These are phyloP conservation scores for Cyathus striatus DNA, from an alignment of 768 basidiomycete genomes.

Conservation along the genomic window DNA sequence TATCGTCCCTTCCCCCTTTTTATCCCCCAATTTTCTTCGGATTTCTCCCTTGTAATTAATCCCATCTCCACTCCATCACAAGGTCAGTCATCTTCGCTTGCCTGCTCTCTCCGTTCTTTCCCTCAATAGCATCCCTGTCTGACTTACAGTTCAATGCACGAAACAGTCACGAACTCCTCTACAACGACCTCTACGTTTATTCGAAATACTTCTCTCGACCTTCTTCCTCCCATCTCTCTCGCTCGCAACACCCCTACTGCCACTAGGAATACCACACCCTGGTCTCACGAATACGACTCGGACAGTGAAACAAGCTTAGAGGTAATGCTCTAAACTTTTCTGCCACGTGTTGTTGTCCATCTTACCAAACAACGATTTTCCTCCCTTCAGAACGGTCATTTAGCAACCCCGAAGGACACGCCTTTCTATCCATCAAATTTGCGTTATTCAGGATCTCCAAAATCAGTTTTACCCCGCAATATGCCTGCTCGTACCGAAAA, in stretches of 20 bases:
- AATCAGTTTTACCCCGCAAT: constrained; percentile 24
- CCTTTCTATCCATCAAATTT: constrained; percentile 9
- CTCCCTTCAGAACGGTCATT: constrained; percentile 41
- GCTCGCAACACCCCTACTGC: constrained; percentile 3
- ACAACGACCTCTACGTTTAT: constrained; percentile 33
- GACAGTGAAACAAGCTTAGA: constrained; percentile 37
- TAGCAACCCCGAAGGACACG: constrained; percentile 31
- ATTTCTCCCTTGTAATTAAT: constrained; percentile 21
- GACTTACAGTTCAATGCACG: constrained; percentile 60
- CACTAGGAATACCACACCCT: constrained; percentile 13
- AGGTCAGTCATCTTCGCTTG: constrained; percentile 24
- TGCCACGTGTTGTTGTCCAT: constrained; percentile 28
- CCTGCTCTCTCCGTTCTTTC: constrained; percentile 10
- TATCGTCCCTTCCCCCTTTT: neutral
- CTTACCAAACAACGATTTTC: constrained; percentile 2
- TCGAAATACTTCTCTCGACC: constrained; percentile 8
- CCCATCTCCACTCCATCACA: constrained; percentile 28
- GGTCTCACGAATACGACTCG: constrained; percentile 45
- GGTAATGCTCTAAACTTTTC: constrained; percentile 23
- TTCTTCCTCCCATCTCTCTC: constrained; percentile 5
- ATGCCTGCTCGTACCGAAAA: constrained; percentile 48
- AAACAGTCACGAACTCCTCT: constrained; percentile 51
- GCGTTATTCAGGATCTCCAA: constrained; percentile 27
- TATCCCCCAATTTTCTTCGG: constrained; percentile 11
- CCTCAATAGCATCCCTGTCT: constrained; percentile 20